Conservation (phyloP, 139 green algal genomes). For the Dunaliella primolecta region DNA sequence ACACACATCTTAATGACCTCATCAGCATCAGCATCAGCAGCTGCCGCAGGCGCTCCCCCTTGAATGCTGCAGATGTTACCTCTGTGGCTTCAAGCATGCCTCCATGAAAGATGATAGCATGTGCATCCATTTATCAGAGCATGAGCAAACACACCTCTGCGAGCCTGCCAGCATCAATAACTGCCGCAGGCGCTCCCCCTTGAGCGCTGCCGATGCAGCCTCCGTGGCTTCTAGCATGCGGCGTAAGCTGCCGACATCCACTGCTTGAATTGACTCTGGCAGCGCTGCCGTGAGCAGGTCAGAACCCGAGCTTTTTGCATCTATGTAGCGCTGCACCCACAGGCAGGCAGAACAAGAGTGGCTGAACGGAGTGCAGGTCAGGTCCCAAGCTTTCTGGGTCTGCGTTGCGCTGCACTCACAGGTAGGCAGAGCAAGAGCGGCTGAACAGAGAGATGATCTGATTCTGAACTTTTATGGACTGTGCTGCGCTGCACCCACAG, state of each 20-base stretch:
- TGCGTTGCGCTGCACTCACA: no score
- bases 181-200: conserved; percentile 35
- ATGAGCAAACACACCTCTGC: conserved; percentile 24
- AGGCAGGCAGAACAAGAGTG: no score
- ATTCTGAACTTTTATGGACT: no score
- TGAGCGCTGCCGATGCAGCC: conserved; percentile 28
- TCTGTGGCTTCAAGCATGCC: conserved; percentile 32
- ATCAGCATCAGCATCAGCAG: conserved; percentile 54
- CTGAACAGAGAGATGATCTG: no score
- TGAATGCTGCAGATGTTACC: conserved; percentile 27
- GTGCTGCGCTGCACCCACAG: no score
- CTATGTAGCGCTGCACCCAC: conserved; percentile 31
- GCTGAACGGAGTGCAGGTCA: no score
- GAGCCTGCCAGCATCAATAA: conserved; percentile 51
- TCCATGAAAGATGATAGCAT: no score
- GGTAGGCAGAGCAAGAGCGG: no score
- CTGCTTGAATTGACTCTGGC: conserved; percentile 28
- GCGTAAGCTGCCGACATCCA: conserved; percentile 26
- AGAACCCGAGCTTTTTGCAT: conserved; percentile 22
- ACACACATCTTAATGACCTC: conserved; percentile 31
- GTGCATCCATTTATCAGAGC: no score
- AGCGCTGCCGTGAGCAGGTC: conserved; percentile 27
- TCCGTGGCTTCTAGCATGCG: conserved; percentile 30
- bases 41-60: conserved; percentile 35
- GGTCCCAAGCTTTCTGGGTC: no score